Conservation (phyloP, 257 asterid species). For the Cruciata laevipes region DNA sequence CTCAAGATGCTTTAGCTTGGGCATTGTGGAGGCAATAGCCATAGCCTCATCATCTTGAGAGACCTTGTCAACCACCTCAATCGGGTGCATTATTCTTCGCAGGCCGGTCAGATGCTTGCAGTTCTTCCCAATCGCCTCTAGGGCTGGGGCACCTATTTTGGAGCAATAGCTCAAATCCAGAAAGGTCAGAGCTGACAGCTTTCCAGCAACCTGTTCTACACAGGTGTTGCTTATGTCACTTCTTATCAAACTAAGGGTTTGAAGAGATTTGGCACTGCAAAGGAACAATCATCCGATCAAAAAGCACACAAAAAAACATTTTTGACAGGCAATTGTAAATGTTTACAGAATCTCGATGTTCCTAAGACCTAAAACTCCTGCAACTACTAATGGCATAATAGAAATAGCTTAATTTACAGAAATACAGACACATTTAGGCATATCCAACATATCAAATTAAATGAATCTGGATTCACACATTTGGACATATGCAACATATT, state of each 20-base stretch:
- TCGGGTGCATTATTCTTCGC: constrained; percentile 69
- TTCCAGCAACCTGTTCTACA: constrained; percentile 36
- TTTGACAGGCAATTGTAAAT: background rate
- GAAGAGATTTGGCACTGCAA: constrained; percentile 63
- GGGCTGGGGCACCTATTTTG: constrained; percentile 56
- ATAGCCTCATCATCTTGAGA: constrained; percentile 77
- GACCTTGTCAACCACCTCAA: constrained; percentile 48
- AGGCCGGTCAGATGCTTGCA: constrained; percentile 53
- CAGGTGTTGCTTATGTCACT: constrained; percentile 44
- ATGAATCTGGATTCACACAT: background rate
- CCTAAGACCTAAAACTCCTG: background rate
- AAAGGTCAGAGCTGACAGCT: constrained; percentile 41
- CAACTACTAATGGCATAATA: background rate
- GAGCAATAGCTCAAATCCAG: constrained; percentile 80
- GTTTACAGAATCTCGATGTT: background rate
- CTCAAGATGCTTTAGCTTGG: constrained; percentile 71
- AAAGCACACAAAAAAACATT: background rate
- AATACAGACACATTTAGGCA: too few relatives aligned
- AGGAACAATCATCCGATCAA: constrained; percentile 14
- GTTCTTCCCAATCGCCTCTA: constrained; percentile 57
- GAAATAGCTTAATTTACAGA: background rate
- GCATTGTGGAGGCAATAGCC: constrained; percentile 70
- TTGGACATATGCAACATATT: background rate
- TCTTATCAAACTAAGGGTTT: constrained; percentile 50
- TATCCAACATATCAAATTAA: background rate